Base-by-base conservation (phyloP, 1,139 yeast species). In the Taphrina sp. region DNA sequence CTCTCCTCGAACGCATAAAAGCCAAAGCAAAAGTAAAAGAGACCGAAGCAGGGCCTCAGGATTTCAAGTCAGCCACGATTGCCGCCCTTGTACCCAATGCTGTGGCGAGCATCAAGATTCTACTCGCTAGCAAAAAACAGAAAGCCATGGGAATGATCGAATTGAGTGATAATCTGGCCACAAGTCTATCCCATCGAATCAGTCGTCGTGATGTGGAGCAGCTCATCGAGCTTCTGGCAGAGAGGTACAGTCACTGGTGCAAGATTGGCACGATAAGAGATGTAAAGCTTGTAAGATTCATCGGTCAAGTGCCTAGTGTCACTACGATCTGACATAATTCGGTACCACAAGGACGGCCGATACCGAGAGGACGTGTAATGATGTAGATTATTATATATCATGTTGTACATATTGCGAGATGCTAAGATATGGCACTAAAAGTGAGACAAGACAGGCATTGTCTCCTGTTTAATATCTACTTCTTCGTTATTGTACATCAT, bases 71-170 rank as follows among this genome's bases (percentile, higher is more conserved):
- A 12, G 54, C 54, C 17, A 49, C 54, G 10, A 24, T 49, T 22
- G 3, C 31, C n/a, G 54, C 54, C 3, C 46, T 49, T 22, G 19
- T 49, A 8, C 54, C 54, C 16, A 31, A 23, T 10, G 46, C 54
- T 17, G 23, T 49, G 33, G 16, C 39, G 22, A 49, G 54, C 33
- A 49, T 49, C 54, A 49, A 39, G 39, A 10, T 49, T 5, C 33
- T 49, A 5, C 39, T 49, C 34, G 54, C 54, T 3, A 31, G 46
- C 2, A 14, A 37, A 20, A 14, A 29, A n/a, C 38, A 38, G 12
- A 49, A 49, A 20, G 28, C 33, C 24, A 22, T 49, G 3, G 54
- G 54, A 12, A 49, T 49, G 54, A 41, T 33, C 16, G 46, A 49
- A 22, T 5, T 49, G 20, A 17, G 44, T 23, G 54, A 49, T 16